Conservation (phyloP, 352 stramenopile species). For the Phytophthora agathidicida region DNA sequence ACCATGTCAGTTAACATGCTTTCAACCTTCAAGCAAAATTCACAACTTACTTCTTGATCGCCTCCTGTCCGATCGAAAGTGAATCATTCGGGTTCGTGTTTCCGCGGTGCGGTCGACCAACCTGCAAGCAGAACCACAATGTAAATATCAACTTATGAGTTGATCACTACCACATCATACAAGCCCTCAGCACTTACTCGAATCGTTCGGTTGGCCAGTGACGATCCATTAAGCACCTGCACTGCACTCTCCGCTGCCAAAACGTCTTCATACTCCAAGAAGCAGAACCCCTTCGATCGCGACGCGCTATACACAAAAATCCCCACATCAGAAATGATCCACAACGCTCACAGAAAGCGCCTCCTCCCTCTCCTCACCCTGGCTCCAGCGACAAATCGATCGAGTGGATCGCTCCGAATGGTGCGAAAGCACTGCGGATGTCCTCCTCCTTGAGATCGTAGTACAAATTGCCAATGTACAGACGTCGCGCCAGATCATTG, state of each 20-base stretch:
- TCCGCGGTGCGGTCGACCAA: constrained; percentile 76
- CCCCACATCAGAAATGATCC: neutral
- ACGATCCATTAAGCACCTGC: constrained; percentile 74
- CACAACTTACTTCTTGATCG: constrained; percentile 72
- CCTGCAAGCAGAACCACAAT: constrained; percentile 30
- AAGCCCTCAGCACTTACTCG: constrained; percentile 36
- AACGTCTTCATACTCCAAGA: constrained; percentile 85
- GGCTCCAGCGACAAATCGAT: constrained; percentile 83
- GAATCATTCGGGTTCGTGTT: constrained; percentile 68
- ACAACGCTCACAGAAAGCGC: neutral
- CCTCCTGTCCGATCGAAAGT: constrained; percentile 71
- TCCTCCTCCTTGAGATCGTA: constrained; percentile 86
- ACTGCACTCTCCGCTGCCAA: constrained; percentile 78
- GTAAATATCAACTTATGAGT: no score
- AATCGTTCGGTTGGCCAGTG: constrained; percentile 67
- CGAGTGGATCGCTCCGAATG: constrained; percentile 72
- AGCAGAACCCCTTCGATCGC: constrained; percentile 83
- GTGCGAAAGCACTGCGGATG: constrained; percentile 66
- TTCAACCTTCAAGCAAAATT: neutral
- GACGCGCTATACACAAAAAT: constrained; percentile 40
- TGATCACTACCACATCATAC: neutral
- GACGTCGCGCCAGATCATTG: constrained; percentile 65
- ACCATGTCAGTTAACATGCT: neutral
- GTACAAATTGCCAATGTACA: constrained; percentile 86
- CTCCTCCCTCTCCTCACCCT: constrained; percentile 48